Base-by-base conservation (phyloP, 441 rosid genomes). In the Gossypium schwendimanii region DNA sequence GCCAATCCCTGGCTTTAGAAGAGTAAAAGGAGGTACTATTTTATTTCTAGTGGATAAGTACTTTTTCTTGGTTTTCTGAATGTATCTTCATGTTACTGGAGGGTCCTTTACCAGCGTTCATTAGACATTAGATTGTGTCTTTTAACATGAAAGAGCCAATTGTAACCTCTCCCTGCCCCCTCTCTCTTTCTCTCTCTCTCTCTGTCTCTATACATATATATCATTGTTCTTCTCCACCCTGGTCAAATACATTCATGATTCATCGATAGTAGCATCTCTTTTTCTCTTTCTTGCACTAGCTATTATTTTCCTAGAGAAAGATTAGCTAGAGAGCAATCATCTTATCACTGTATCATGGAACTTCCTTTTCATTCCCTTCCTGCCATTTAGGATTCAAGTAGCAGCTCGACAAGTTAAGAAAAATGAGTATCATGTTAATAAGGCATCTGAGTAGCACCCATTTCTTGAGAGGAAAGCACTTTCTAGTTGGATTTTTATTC, bases 1-100 rank as follows among this genome's bases (percentile, higher is more conserved):
- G 85, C 98, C 98, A 69, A 94, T 91, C 71, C 97, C 97, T 0
- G 97, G 98, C n/a, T 94, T 94, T 75, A 90, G 98, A 70, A 85
- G 95, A 83, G 93, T 79, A 64, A 91, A 94, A 83, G 98, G 98
- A 85, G 98, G 98, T 90, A 79, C 39, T 39, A 69, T 31, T 18
- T 65, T 60, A 8, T 54, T 11, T 33, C 20, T 8, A 10, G 49
- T 11, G 49, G 26, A 62, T 17, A 62, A 31, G 21, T 18, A 33
- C 14, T n/a, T 63, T 28, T 63, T 63, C 68, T 36, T 39, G 26
- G 68, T 47, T 49, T 74, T 63, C 36, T 8, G 2, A 65, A 70
- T 36, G 63, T 7, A 3, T 44, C 65, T 31, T 6, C 9, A 28
- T 18, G 47, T 53, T 23, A 52, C 45, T 69, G 9, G 3, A 23